Evolutionary conservation across 163 green algal genomes (phyloP).

Genomic region (Coccomyxa subellipsoidea): DNA sequence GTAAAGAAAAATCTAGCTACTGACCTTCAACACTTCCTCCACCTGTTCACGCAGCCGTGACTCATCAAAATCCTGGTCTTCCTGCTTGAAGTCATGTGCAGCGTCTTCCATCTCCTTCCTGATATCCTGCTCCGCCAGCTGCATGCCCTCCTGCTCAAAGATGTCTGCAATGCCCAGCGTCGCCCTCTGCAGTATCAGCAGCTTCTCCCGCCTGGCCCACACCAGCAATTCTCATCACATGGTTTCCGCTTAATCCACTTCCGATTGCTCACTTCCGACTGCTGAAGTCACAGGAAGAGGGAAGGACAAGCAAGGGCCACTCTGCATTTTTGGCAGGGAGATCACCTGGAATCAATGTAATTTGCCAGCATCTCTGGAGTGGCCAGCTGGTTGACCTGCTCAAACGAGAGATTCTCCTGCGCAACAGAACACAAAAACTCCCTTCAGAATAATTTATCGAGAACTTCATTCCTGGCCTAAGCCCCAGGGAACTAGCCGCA

Average conservation of each 20-base stretch:
- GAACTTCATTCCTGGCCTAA: too few species aligned
- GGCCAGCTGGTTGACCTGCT: slow-evolving; percentile 22
- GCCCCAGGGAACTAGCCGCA: too few species aligned
- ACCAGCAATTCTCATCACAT: neutral
- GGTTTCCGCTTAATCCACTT: neutral
- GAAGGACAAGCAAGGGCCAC: neutral
- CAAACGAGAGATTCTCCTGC: slow-evolving; percentile 13
- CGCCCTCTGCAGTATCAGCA: neutral
- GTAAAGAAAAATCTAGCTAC: too few species aligned
- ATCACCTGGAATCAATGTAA: neutral
- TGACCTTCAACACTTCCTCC: neutral
- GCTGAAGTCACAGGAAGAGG: neutral
- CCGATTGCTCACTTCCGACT: neutral
- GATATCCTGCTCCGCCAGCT: neutral
- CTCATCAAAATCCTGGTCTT: neutral
- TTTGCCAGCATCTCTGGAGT: slow-evolving; percentile 18
- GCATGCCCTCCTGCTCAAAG: neutral
- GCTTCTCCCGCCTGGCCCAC: neutral
- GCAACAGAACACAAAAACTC: neutral
- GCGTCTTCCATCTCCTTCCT: neutral
- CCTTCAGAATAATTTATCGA: neutral
- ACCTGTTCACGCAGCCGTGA: neutral
- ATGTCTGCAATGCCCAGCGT: slow-evolving; percentile 1
- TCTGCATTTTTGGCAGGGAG: neutral
- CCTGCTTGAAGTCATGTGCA: neutral